Evolutionary conservation across 352 stramenopile genomes (phyloP).

Genomic region (Phytophthora melonis): DNA sequence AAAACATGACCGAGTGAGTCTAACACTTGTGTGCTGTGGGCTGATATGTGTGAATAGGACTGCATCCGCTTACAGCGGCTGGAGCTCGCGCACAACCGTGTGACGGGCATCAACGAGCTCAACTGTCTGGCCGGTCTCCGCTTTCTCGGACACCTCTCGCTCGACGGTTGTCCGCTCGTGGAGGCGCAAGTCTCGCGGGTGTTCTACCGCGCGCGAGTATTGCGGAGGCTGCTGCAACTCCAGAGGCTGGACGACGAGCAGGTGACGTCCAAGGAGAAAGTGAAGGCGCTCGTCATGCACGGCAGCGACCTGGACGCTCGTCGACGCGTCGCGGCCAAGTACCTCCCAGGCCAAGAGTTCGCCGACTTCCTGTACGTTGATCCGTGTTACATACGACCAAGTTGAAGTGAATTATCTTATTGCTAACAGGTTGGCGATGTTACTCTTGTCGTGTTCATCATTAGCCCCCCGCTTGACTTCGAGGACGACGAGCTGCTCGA

Average conservation of each 20-base stretch:
- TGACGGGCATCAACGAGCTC: slow-evolving; percentile 70
- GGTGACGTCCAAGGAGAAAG: slow-evolving; percentile 75
- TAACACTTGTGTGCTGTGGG: slow-evolving; percentile 1
- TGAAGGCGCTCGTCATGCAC: slow-evolving; percentile 82
- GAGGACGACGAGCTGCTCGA: slow-evolving; percentile 55
- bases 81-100: slow-evolving; percentile 58
- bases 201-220: slow-evolving; percentile 70
- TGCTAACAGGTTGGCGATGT: slow-evolving; percentile 13
- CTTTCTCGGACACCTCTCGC: slow-evolving; percentile 54
- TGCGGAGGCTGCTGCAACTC: slow-evolving; percentile 70
- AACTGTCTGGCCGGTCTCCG: slow-evolving; percentile 58
- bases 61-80: slow-evolving; percentile 63
- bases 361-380: slow-evolving; percentile 70
- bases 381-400: not conserved
- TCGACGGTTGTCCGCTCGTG: slow-evolving; percentile 57
- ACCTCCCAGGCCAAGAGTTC: slow-evolving; percentile 66
- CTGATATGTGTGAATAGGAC: slow-evolving; percentile 39
- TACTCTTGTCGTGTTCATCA: not conserved
- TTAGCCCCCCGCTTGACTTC: slow-evolving; percentile 62
- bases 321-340: slow-evolving; percentile 63
- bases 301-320: slow-evolving; percentile 67
- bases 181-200: slow-evolving; percentile 41
- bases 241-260: slow-evolving; percentile 58
- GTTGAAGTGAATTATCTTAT: slow-evolving; percentile 2
- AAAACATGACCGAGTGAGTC: not conserved